Evolutionary conservation across 371 early-diverging fungal genomes (phyloP), one percentile per base, ranked within the genome.

Genomic region (Actinomortierella ambigua): DNA sequence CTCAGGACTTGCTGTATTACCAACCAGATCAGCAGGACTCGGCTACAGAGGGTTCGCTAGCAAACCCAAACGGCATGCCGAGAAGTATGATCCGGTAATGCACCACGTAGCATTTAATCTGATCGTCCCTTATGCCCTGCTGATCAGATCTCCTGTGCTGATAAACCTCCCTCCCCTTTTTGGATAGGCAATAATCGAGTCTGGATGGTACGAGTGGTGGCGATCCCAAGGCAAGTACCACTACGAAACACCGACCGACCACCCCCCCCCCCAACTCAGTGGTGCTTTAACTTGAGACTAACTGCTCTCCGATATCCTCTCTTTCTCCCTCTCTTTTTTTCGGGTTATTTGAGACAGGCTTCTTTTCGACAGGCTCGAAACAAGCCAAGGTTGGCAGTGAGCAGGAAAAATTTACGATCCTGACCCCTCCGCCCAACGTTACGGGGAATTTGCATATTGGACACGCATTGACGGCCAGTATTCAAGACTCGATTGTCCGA

Each of bases 341-440:
- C 68, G n/a, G 23, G 11, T 24, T 20, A 44, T 20, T 13, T 20
- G 13, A 17, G 15, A 47, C 17, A 48, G 48, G 24, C 11, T 22
- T 24, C 48, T 24, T 24, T 18, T 43, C 57, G 8, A 15, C 53
- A 27, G 60, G 59, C 49, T 60, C 64, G 41, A 42, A 43, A 15
- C 5, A 24, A 23, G 23, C 47, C 27, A 26, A 11, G 22, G n/a
- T 49, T 2, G 14, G 23, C 17, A 49, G 47, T 15, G 59, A 69
- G 43, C 14, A 59, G 51, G 22, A 70, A 24, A 47, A 57, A 3
- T 88, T 86, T 61, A 83, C 84, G 3, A 95, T 99, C 82, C 77
- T 93, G 3, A 88, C 96, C 8, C 99, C 99, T 9, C 99, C 99
- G 13, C 99, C 99, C 24, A 99, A 99, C 76, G 94, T 99, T 27